Percentiles rank a stretch among this genome's conserved stretches.
Evolutionary conservation across 1,139 yeast species (phyloP).

Genomic region (Pneumocystis murina): DNA sequence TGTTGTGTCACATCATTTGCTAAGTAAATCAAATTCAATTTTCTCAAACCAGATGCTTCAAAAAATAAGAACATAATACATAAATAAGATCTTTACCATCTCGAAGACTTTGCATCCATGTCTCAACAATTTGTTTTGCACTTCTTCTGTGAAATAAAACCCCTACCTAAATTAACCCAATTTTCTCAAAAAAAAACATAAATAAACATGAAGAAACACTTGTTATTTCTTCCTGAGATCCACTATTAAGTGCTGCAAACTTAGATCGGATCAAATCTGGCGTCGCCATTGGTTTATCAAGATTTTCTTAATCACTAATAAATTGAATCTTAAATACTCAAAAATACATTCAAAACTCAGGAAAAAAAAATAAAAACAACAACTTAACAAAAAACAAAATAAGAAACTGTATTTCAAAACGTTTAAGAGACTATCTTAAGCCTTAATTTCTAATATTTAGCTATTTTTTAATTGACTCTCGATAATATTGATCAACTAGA

Average conservation of each 20-base stretch:
- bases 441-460: slow-evolving; percentile 5
- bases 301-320: slow-evolving; percentile 27
- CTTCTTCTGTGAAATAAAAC: slow-evolving; percentile 56
- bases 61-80: slow-evolving; percentile 1
- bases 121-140: slow-evolving; percentile 40
- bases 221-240: slow-evolving; percentile 66
- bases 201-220: slow-evolving; percentile 48
- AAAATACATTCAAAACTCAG: not conserved
- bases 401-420: not conserved
- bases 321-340: slow-evolving; percentile 1
- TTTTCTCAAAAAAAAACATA: not conserved
- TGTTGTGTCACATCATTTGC: slow-evolving; percentile 80
- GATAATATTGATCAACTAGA: not conserved
- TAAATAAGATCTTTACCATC: slow-evolving; percentile 16
- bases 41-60: slow-evolving; percentile 31
- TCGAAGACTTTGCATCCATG: slow-evolving; percentile 42
- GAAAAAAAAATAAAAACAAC: not conserved
- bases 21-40: slow-evolving; percentile 49
- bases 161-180: slow-evolving; percentile 9
- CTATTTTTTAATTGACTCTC: not conserved
- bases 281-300: slow-evolving; percentile 33
- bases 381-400: not conserved
- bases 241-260: slow-evolving; percentile 45
- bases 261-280: slow-evolving; percentile 42
- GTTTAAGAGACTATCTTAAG: too few species aligned